Evolutionary conservation across 192 early-diverging fungal genomes (phyloP).

Genomic region (Umbelopsis ramanniana): DNA sequence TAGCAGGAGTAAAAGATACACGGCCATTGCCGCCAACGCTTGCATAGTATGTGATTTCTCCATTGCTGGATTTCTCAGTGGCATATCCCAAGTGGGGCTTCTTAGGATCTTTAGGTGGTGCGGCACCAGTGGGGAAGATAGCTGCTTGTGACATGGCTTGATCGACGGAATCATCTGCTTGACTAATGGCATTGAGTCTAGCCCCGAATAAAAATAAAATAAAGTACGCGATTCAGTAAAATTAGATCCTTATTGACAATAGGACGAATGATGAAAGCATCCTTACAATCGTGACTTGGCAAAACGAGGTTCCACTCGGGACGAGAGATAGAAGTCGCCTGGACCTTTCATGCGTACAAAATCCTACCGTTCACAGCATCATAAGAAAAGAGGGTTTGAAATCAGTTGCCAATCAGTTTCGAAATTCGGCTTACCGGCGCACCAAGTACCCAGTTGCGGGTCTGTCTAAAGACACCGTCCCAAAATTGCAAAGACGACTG

Average conservation of each 20-base stretch:
- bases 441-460: constrained; percentile 44
- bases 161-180: constrained; percentile 34
- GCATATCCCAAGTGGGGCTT: constrained; percentile 35
- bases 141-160: constrained; percentile 34
- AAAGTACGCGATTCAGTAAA: not conserved
- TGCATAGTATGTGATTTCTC: constrained; percentile 34
- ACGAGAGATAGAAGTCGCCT: constrained; percentile 67
- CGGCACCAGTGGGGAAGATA: constrained; percentile 27
- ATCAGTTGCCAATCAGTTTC: not conserved
- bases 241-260: not conserved
- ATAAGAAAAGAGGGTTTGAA: not conserved
- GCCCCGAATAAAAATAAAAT: not conserved
- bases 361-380: constrained; percentile 37
- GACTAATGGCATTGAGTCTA: constrained; percentile 38
- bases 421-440: constrained; percentile 37
- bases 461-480: constrained; percentile 17
- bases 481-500: constrained; percentile 41
- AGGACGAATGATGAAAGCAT: not conserved
- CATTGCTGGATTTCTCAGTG: constrained; percentile 25
- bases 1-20: constrained; percentile 31
- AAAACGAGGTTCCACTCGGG: constrained; percentile 53
- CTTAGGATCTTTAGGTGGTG: constrained; percentile 17
- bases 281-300: constrained; percentile 40
- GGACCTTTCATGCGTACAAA: constrained; percentile 62
- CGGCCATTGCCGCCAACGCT: constrained; percentile 29